Evolutionary conservation across 306 rosid species (phyloP).

Genomic region (Citrullus mucosospermus): DNA sequence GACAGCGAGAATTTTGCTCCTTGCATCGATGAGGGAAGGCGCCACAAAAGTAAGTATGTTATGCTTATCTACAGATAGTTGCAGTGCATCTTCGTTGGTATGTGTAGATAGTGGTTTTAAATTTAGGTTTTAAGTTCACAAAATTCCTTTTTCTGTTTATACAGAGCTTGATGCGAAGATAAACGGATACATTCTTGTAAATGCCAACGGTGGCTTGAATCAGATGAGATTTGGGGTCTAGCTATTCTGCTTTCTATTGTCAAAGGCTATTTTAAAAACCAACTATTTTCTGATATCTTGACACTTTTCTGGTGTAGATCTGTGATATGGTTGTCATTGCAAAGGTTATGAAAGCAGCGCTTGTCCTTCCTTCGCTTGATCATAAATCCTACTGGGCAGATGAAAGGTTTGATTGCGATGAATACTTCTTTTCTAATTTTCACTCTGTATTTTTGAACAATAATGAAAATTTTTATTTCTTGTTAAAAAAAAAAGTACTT

Average conservation of each 20-base stretch:
- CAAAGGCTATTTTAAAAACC: neutral
- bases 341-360: slow-evolving; percentile 77
- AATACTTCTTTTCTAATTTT: neutral
- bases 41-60: slow-evolving; percentile 60
- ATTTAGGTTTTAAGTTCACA: slow-evolving; percentile 7
- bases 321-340: slow-evolving; percentile 99
- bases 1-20: slow-evolving; percentile 60
- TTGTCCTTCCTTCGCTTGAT: slow-evolving; percentile 96
- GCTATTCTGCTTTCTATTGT: slow-evolving; percentile 27
- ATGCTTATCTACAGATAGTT: neutral
- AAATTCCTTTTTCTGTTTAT: slow-evolving; percentile 1
- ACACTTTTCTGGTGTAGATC: slow-evolving; percentile 52
- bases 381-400: slow-evolving; percentile 97
- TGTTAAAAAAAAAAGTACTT: too few relatives aligned
- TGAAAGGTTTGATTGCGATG: slow-evolving; percentile 48
- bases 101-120: neutral
- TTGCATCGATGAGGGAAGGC: slow-evolving; percentile 39
- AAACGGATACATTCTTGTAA: slow-evolving; percentile 76
- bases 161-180: slow-evolving; percentile 57
- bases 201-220: slow-evolving; percentile 98
- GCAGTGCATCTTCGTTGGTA: neutral
- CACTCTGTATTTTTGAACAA: too few relatives aligned
- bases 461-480: too few relatives aligned
- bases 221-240: slow-evolving; percentile 99
- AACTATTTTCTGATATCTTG: slow-evolving; percentile 27